phyloP scores from a whole-genome alignment of 202 grass and related monocot genomes.

The Carex arenaria region DNA sequence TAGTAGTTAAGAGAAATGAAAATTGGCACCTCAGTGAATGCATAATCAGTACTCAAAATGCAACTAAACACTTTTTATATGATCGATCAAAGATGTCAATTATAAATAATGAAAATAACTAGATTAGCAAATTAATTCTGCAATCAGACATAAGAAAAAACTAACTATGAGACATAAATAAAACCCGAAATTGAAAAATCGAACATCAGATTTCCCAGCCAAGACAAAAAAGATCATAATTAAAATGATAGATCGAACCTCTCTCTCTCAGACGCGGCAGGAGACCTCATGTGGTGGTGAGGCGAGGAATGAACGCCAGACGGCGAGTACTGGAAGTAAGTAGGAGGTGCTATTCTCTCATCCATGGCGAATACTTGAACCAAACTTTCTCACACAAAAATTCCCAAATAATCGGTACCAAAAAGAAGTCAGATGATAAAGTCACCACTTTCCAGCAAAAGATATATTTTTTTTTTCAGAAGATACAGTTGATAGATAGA shows the following conservation, averaged over 20 bases:
- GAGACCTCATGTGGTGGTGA: conserved; percentile 80
- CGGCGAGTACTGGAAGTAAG: conserved; percentile 78
- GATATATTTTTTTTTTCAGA: not conserved
- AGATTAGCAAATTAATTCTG: not conserved
- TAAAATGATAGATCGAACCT: conserved; percentile 47
- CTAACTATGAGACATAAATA: conserved; percentile 7
- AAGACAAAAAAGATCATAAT: conserved; percentile 23
- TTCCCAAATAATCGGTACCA: conserved; percentile 31
- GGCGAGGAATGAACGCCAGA: conserved; percentile 82
- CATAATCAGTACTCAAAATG: not conserved
- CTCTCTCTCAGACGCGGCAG: conserved; percentile 81
- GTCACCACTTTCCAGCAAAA: not conserved
- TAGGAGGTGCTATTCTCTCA: conserved; percentile 68
- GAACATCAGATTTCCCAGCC: conserved; percentile 13
- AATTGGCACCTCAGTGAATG: not conserved
- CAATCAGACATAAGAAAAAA: not conserved
- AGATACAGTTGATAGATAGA: conserved; percentile 26
- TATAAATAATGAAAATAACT: not conserved
- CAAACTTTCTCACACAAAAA: conserved; percentile 13
- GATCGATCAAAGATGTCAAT: not conserved
- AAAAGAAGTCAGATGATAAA: conserved; percentile 10
- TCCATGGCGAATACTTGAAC: conserved; percentile 48
- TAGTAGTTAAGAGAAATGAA: not conserved
- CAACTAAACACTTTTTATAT: not conserved
- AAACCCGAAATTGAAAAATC: conserved; percentile 34